phyloP scores from a whole-genome alignment of 345 rosid species.

The Diplotaxis tenuifolia region DNA sequence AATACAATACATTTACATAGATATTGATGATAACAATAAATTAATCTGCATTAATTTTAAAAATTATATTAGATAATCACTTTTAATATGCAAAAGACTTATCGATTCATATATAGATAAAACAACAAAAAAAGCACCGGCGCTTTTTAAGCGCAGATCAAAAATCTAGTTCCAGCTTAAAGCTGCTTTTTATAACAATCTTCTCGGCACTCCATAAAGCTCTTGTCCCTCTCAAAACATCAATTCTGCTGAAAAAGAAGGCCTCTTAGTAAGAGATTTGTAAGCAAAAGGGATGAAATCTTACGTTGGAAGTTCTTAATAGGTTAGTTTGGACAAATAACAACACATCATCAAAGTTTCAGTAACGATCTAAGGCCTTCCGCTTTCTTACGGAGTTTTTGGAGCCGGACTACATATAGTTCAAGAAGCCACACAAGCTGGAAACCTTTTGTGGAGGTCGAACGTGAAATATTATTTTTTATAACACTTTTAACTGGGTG shows the following conservation, averaged over 20 bases:
- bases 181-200: slow-evolving; percentile 71
- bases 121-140: too few relatives aligned
- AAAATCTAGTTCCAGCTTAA: too few relatives aligned
- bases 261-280: background rate
- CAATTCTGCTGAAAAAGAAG: slow-evolving; percentile 38
- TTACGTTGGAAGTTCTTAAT: slow-evolving; percentile 39
- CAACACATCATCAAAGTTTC: slow-evolving; percentile 51
- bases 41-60: too few relatives aligned
- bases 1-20: too few relatives aligned
- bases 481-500: too few relatives aligned
- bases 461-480: too few relatives aligned
- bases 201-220: slow-evolving; percentile 65
- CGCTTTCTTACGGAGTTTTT: slow-evolving; percentile 61
- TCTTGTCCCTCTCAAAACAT: slow-evolving; percentile 63
- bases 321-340: slow-evolving; percentile 48
- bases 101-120: too few relatives aligned
- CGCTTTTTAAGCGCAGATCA: too few relatives aligned
- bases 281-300: background rate
- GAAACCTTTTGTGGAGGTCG: too few relatives aligned
- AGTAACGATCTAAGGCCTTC: slow-evolving; percentile 55
- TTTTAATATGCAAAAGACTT: too few relatives aligned
- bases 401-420: slow-evolving; percentile 48
- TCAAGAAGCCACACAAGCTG: slow-evolving; percentile 60
- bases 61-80: too few relatives aligned
- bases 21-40: too few relatives aligned